These are phyloP conservation scores for Zhuliangozyma blackwelliae DNA, from an alignment of 1,139 yeast genomes.

Conservation along the genomic window DNA sequence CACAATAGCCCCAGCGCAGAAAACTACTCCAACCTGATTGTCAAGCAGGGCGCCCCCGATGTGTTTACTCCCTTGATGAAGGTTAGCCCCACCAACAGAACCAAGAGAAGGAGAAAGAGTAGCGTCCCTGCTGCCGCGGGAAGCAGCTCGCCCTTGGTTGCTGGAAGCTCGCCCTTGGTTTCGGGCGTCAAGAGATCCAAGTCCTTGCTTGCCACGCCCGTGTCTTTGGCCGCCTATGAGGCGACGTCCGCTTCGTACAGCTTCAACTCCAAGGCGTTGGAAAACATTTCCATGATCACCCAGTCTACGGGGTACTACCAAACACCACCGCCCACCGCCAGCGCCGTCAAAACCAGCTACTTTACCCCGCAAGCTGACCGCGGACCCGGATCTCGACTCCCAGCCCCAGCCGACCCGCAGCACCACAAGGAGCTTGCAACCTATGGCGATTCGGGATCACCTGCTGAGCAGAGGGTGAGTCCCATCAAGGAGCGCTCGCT, in stretches of 20 bases:
- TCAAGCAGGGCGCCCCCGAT: conserved; percentile 44
- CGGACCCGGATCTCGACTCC: too few species aligned
- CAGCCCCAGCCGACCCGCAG: too few species aligned
- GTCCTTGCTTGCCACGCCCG: conserved; percentile 9
- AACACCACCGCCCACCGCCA: conserved; percentile 18
- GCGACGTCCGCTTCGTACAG: conserved; percentile 17
- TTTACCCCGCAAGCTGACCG: conserved; percentile 3
- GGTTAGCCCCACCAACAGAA: conserved; percentile 31
- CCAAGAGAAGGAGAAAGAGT: conserved; percentile 14
- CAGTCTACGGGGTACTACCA: conserved; percentile 10
- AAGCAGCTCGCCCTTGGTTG: conserved; percentile 9
- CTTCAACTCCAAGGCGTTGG: conserved; percentile 33
- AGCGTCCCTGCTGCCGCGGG: conserved; percentile 3
- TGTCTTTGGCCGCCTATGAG: conserved; percentile 18
- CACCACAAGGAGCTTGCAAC: too few species aligned
- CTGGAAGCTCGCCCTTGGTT: conserved; percentile 8
- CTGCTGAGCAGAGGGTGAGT: too few species aligned
- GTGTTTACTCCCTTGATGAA: conserved; percentile 45
- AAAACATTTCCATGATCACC: conserved; percentile 23
- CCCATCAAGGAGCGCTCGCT: too few species aligned
- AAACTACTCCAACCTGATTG: conserved; percentile 36
- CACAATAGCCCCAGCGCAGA: conserved; percentile 30
- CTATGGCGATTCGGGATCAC: too few species aligned
- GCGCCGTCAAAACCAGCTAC: conserved; percentile 2
- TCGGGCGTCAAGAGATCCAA: conserved; percentile 8